These are phyloP conservation scores for Fragilaria crotonensis DNA, from an alignment of 108 stramenopile species.

Conservation along the genomic window DNA sequence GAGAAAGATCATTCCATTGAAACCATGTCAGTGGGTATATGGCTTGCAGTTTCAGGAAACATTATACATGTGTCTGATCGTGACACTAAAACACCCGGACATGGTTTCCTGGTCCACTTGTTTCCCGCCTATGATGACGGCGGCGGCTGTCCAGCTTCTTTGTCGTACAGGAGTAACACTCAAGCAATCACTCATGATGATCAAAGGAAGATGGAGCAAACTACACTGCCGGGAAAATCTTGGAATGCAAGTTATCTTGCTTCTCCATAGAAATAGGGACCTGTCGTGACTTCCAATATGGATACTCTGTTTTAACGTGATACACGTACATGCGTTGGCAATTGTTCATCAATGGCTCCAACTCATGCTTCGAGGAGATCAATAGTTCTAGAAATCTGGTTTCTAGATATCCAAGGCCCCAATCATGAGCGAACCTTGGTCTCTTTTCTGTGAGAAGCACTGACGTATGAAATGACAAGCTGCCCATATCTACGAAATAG, in stretches of 20 bases:
- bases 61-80: too few relatives aligned
- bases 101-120: too few relatives aligned
- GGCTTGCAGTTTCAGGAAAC: too few relatives aligned
- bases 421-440: not conserved
- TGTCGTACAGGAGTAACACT: too few relatives aligned
- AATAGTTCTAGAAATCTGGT: slow-evolving; percentile 1
- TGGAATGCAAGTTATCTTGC: not conserved
- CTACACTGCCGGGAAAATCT: not conserved
- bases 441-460: not conserved
- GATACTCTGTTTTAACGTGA: slow-evolving; percentile 8
- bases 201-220: too few relatives aligned
- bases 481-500: slow-evolving; percentile 11
- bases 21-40: too few relatives aligned
- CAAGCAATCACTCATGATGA: too few relatives aligned
- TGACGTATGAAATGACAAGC: slow-evolving; percentile 2
- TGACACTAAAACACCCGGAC: too few relatives aligned
- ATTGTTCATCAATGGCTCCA: slow-evolving; percentile 11
- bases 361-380: not conserved
- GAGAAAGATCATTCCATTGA: too few relatives aligned
- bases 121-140: too few relatives aligned
- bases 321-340: slow-evolving; percentile 4
- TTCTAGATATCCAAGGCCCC: slow-evolving; percentile 2
- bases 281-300: not conserved
- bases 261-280: not conserved
- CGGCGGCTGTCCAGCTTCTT: too few relatives aligned